Percentiles rank a stretch among this genome's conserved stretches.
Conservation (phyloP, 176 grass and related monocot species). For the Bolboschoenus planiculmis region DNA sequence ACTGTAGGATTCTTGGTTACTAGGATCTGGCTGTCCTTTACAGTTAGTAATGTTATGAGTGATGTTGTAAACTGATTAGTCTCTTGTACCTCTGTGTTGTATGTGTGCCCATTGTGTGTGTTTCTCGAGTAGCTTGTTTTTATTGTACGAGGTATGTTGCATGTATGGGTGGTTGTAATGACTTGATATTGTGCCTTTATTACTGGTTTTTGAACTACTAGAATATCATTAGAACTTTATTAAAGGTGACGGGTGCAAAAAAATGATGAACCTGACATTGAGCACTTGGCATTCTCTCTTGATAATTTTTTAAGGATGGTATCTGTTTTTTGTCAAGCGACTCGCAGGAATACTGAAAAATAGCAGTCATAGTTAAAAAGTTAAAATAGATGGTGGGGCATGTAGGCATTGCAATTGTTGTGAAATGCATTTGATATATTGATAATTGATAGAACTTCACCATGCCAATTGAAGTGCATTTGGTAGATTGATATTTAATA, state of each 20-base stretch:
- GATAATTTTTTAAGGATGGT: background rate
- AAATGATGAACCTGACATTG: background rate
- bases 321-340: background rate
- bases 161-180: background rate
- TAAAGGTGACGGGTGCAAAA: background rate
- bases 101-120: background rate
- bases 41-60: background rate
- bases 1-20: background rate
- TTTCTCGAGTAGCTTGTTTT: background rate
- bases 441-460: background rate
- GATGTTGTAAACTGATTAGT: slow-evolving; percentile 8
- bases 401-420: background rate
- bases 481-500: too few relatives aligned
- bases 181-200: background rate
- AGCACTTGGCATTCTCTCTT: background rate
- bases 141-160: background rate
- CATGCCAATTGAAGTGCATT: too few relatives aligned
- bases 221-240: background rate
- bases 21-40: background rate
- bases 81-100: background rate
- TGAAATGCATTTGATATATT: background rate
- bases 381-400: too few relatives aligned
- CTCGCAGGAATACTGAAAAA: background rate
- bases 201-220: background rate
- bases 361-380: background rate